Conservation (phyloP, 306 rosid genomes). For the Glycine latifolia region DNA sequence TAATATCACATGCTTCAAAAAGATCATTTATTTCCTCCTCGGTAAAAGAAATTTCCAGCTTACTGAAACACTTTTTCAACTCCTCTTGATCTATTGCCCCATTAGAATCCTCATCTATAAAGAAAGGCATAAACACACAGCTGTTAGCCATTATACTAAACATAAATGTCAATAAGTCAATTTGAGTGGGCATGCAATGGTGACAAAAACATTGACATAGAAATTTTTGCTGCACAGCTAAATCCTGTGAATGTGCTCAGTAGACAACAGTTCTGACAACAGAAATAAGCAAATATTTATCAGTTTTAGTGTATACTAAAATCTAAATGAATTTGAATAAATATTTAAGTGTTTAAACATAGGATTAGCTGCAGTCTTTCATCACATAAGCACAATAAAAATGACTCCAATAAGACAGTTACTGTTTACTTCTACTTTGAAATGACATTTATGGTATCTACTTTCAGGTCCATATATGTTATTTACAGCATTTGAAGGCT, state of each 20-base stretch:
- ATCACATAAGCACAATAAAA: too few species aligned
- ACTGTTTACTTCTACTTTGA: background rate
- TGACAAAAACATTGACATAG: background rate
- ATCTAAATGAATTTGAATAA: constrained; percentile 22
- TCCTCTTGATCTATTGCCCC: constrained; percentile 77
- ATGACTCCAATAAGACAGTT: too few species aligned
- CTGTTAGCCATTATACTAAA: constrained; percentile 32
- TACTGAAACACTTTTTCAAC: constrained; percentile 72
- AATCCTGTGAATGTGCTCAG: constrained; percentile 17
- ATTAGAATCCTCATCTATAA: constrained; percentile 87
- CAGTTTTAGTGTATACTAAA: background rate
- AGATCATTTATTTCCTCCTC: constrained; percentile 82
- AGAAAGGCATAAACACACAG: constrained; percentile 40
- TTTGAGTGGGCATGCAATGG: constrained; percentile 7
- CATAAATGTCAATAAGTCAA: background rate
- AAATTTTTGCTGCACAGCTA: constrained; percentile 26
- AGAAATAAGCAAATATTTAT: background rate
- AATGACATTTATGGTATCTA: background rate
- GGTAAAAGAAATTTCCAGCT: constrained; percentile 70
- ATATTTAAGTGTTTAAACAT: background rate
- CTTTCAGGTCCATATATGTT: background rate
- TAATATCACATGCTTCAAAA: constrained; percentile 86
- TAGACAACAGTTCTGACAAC: constrained; percentile 21
- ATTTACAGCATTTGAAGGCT: constrained; percentile 18
- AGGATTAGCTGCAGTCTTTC: background rate